phyloP scores from a whole-genome alignment of 2,329 filamentous ascomycete genomes.

The Xylaria multiplex region DNA sequence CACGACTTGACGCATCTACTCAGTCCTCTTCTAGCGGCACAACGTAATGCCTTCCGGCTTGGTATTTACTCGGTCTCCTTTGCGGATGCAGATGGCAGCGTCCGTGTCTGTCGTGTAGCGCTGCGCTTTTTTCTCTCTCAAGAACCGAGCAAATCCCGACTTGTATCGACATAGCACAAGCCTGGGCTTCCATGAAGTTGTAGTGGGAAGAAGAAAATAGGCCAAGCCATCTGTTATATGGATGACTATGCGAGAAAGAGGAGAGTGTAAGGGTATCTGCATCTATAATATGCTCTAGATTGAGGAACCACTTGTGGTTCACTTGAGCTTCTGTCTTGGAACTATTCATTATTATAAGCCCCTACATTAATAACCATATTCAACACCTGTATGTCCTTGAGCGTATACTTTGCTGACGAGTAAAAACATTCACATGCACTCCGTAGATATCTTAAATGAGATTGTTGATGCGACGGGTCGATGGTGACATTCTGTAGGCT shows the following conservation, averaged over 20 bases:
- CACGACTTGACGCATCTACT: slow-evolving; percentile 36
- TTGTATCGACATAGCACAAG: slow-evolving; percentile 9
- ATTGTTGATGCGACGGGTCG: neutral
- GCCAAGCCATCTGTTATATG: slow-evolving; percentile 22
- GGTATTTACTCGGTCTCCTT: slow-evolving; percentile 32
- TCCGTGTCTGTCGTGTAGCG: slow-evolving; percentile 34
- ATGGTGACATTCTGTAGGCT: neutral
- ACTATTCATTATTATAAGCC: neutral
- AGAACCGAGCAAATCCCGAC: slow-evolving; percentile 25
- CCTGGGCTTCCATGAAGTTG: slow-evolving; percentile 24
- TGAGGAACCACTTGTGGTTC: slow-evolving; percentile 6
- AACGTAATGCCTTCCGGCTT: slow-evolving; percentile 36
- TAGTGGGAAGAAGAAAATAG: slow-evolving; percentile 24
- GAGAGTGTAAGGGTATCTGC: slow-evolving; percentile 9
- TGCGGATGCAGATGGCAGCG: slow-evolving; percentile 27
- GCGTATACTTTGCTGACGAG: neutral
- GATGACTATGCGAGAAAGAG: slow-evolving; percentile 30
- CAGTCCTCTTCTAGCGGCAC: slow-evolving; percentile 33
- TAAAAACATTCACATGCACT: neutral
- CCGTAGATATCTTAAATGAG: neutral
- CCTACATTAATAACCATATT: neutral
- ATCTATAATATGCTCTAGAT: slow-evolving; percentile 15
- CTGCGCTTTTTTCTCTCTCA: slow-evolving; percentile 22
- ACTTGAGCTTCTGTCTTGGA: neutral
- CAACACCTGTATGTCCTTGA: no score